Evolutionary conservation across 1,139 yeast species (phyloP).

Genomic region (Spathaspora jeffriesii): DNA sequence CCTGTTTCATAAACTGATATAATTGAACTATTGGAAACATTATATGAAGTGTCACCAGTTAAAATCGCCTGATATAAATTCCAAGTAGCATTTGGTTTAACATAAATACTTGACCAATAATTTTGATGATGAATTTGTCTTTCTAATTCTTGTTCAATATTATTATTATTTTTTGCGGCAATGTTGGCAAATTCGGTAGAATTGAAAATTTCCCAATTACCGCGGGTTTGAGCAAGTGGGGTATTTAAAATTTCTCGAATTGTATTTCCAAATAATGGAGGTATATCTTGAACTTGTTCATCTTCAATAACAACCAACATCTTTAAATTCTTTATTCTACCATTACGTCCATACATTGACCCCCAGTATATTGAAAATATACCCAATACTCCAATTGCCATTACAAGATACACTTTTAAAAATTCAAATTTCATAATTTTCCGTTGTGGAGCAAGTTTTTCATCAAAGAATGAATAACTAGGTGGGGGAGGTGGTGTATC

Average conservation of each 20-base stretch:
- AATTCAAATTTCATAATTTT: conserved; percentile 17
- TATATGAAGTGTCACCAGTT: conserved; percentile 22
- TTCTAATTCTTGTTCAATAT: conserved; percentile 27
- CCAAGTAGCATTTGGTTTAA: conserved; percentile 35
- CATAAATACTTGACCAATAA: conserved; percentile 43
- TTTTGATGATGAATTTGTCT: conserved; percentile 42
- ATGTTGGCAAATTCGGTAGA: conserved; percentile 24
- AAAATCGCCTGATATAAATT: conserved; percentile 24
- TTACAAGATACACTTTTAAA: conserved; percentile 19
- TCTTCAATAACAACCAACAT: conserved; percentile 43
- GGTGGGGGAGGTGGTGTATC: not conserved
- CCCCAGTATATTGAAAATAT: conserved; percentile 45
- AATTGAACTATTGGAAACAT: conserved; percentile 22
- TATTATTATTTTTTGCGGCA: conserved; percentile 31
- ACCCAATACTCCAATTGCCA: conserved; percentile 30
- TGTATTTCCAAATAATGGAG: conserved; percentile 30
- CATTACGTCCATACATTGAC: conserved; percentile 26
- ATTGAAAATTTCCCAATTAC: conserved; percentile 40
- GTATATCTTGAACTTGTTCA: conserved; percentile 23
- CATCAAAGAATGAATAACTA: conserved; percentile 4
- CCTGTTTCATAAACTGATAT: conserved; percentile 37
- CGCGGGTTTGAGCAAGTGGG: conserved; percentile 20
- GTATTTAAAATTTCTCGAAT: conserved; percentile 18
- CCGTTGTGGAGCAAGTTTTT: conserved; percentile 21
- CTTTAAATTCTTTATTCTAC: conserved; percentile 27